Evolutionary conservation across 2,329 filamentous ascomycete genomes (phyloP), one percentile per base, ranked within the genome.

Genomic region (Phyllosticta paracitricarpa): DNA sequence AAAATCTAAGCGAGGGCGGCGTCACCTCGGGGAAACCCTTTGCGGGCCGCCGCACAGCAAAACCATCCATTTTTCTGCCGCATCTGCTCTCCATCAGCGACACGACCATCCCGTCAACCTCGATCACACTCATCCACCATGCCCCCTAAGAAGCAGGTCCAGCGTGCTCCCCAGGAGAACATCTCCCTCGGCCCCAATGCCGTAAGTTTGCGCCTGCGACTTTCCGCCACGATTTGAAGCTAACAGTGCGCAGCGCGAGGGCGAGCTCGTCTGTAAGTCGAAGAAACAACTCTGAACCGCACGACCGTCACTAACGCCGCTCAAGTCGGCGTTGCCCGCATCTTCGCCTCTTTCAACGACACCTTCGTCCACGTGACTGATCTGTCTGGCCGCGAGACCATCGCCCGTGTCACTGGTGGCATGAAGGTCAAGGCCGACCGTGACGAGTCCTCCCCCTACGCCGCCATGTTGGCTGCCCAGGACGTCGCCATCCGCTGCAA

Each of bases 391-490:
- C 94, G 94, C 82, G 94, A 99, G 89, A 99, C 95, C 82, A 97
- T 99, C 84, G 90, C 87, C 87, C 92, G 94, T 90, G 93, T 99
- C 72, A 99, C 95, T 75, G 94, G 95, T 84, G 95, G 95, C 78
- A 99, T 99, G 94, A 99, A 99, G 87, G 94, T 99, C 87, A 99
- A 99, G 89, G 92, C 92, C 81, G 92, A 63, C 57, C 93, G 94
- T 86, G 94, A 99, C 83, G 94, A 99, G 85, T 97, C 93, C 75
- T 97, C 94, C 71, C 94, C 94, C 74, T 99, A 99, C 86, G 94
- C 94, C 75, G 94, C 94, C 82, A 99, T 99, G 94, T 92, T 99
- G 89, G 94, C 94, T 82, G 94, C 94, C 70, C 94, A 99, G 86
- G 92, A 96, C 79, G 73, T 76, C 66, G 94, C 94, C 75, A 82